Evolutionary conservation across 495 filamentous ascomycete species (phyloP), one percentile per base, ranked within the genome.

Genomic region (Mycothermus thermophilus): DNA sequence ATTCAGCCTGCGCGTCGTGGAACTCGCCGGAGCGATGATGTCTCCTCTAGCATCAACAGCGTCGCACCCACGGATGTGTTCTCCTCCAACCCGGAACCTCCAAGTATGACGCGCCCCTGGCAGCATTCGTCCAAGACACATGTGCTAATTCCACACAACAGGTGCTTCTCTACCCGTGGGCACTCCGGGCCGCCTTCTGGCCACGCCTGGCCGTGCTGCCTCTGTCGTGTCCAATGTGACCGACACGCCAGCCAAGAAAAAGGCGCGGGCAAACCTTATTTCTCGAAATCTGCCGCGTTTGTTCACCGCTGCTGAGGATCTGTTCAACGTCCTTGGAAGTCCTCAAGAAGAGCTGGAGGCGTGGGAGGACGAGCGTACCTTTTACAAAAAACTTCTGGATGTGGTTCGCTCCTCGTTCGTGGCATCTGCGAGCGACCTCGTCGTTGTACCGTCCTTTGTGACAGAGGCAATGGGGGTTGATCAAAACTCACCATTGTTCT

Each of bases 31-130:
- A n/a, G n/a, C 13, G 38, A 39, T 18, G 23, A 11, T 2, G 31
- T 25, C 22, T 18, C 34, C 11, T 12, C 11, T 3, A 49, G 48
- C 33, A 33, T 48, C 13, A 43, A 42, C 21, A 50, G 46, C 32
- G 3, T 33, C 6, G 21, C 39, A 9, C 29, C 5, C n/a, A 41
- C 41, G 0, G 36, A 44, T 16, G 34, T 25, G 12, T 35, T 31
- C 18, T 41, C 37, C 4, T 47, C 45, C 4, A 41, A 48, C 17
- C 30, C 37, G 2, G 45, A 44, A 8, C 34, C 30, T 3, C 37
- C 26, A 17, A 35, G 48, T 52, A 36, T n/a, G n/a, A n/a, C n/a
- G n/a, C n/a, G n/a, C n/a, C n/a, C n/a, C n/a, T n/a, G n/a, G n/a
- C n/a, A n/a, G n/a, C n/a, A n/a, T n/a, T n/a, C n/a, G n/a, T n/a